Conservation (phyloP, 2,329 filamentous ascomycete species). For the Penicillium glabrum region DNA sequence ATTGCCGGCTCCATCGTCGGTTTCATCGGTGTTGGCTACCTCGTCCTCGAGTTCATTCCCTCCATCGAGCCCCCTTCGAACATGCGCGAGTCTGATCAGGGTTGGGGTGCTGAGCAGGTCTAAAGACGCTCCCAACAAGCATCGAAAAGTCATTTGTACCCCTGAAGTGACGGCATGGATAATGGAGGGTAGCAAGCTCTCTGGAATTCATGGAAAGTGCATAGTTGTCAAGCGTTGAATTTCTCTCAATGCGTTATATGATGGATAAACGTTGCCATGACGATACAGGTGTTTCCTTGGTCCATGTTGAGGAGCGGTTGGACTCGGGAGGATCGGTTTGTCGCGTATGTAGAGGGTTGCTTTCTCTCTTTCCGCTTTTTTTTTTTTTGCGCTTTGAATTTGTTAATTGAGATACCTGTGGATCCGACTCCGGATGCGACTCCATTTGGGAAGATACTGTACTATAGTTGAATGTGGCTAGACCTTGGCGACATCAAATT, state of each 20-base stretch:
- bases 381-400: neutral
- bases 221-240: conserved; percentile 1
- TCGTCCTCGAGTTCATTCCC: conserved; percentile 71
- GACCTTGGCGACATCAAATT: neutral
- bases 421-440: conserved; percentile 4
- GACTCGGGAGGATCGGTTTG: neutral
- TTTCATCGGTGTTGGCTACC: conserved; percentile 75
- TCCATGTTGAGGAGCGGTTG: neutral
- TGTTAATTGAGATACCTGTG: conserved; percentile 11
- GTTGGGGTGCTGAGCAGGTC: conserved; percentile 77
- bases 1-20: conserved; percentile 78
- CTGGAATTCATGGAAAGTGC: neutral
- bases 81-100: conserved; percentile 75
- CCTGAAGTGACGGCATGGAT: neutral
- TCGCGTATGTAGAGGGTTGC: neutral
- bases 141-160: neutral
- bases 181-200: neutral
- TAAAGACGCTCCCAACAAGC: conserved; percentile 39
- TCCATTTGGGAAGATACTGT: conserved; percentile 9
- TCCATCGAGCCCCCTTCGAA: conserved; percentile 78
- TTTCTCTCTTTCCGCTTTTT: neutral
- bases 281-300: neutral
- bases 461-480: conserved; percentile 8
- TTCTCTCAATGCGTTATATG: conserved; percentile 2
- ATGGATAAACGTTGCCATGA: neutral